Evolutionary conservation across 2,329 filamentous ascomycete genomes (phyloP).

Genomic region (Neoarthrinium moseri): DNA sequence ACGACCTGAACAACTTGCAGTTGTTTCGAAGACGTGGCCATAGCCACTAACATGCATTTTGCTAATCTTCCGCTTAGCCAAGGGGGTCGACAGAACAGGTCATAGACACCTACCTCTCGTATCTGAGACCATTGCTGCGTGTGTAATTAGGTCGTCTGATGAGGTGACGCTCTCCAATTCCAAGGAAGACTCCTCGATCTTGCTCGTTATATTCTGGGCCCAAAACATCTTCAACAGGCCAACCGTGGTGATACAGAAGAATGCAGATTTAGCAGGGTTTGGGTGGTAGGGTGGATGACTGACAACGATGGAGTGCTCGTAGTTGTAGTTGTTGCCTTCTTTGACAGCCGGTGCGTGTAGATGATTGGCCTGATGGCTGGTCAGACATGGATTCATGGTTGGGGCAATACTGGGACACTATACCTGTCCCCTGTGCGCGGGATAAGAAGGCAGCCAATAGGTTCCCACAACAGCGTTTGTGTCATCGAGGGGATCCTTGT

Average conservation of each 20-base stretch:
- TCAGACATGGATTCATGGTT: slow-evolving; percentile 10
- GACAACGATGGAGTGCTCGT: slow-evolving; percentile 64
- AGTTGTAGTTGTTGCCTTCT: slow-evolving; percentile 62
- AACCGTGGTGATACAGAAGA: slow-evolving; percentile 74
- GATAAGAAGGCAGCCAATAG: slow-evolving; percentile 74
- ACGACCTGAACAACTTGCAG: slow-evolving; percentile 72
- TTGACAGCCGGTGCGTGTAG: slow-evolving; percentile 64
- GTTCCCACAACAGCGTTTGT: slow-evolving; percentile 76
- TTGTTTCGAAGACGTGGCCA: slow-evolving; percentile 69
- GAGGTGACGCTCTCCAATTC: slow-evolving; percentile 73
- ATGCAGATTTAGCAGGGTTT: slow-evolving; percentile 65
- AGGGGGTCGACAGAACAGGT: no score
- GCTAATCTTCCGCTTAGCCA: no score
- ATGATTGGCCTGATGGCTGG: slow-evolving; percentile 39
- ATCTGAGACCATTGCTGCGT: slow-evolving; percentile 73
- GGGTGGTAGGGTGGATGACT: slow-evolving; percentile 74
- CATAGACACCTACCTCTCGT: slow-evolving; percentile 58
- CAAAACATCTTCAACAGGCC: slow-evolving; percentile 76
- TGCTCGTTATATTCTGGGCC: slow-evolving; percentile 69
- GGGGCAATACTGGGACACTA: background rate
- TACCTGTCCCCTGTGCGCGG: slow-evolving; percentile 38
- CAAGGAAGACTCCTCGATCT: slow-evolving; percentile 69
- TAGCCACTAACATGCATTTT: slow-evolving; percentile 59
- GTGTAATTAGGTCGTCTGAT: slow-evolving; percentile 74
- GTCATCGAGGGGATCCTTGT: slow-evolving; percentile 71